phyloP scores from a whole-genome alignment of 352 stramenopile genomes.

The Pythium plurisporium region DNA sequence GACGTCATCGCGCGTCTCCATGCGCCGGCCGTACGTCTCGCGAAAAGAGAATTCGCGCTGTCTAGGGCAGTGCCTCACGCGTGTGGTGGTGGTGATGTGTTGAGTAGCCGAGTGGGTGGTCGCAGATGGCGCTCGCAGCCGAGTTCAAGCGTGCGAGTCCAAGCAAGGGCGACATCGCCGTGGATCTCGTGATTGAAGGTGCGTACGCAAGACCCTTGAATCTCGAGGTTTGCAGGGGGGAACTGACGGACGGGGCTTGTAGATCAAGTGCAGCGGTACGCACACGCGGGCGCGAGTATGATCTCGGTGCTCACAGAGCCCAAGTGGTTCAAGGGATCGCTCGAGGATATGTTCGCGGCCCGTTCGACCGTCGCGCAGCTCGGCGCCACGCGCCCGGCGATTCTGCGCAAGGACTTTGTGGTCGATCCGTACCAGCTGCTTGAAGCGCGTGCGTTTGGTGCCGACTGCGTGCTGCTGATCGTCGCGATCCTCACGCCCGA shows the following conservation, averaged over 20 bases:
- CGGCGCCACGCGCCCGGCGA: constrained; percentile 44
- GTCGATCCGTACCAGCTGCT: constrained; percentile 93
- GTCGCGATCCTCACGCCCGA: constrained; percentile 87
- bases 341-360: constrained; percentile 80
- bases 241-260: no score
- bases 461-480: constrained; percentile 97
- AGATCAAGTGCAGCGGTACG: constrained; percentile 92
- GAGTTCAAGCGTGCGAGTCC: constrained; percentile 98
- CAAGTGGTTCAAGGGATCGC: constrained; percentile 96
- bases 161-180: constrained; percentile 96
- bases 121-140: constrained; percentile 90
- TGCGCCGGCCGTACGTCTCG: constrained; percentile 57
- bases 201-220: not conserved
- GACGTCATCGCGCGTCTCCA: constrained; percentile 83
- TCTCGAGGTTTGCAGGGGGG: no score
- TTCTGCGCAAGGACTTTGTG: constrained; percentile 95
- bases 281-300: constrained; percentile 90
- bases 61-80: not conserved
- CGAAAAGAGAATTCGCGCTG: constrained; percentile 7
- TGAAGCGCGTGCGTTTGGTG: constrained; percentile 92
- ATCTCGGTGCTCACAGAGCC: constrained; percentile 98
- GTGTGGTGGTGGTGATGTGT: not conserved
- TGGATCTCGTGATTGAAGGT: constrained; percentile 63
- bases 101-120: constrained; percentile 50
- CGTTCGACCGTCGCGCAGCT: constrained; percentile 45